Base-by-base conservation (phyloP, 2,329 filamentous ascomycete species). In the Pseudogymnoascus sp. region DNA sequence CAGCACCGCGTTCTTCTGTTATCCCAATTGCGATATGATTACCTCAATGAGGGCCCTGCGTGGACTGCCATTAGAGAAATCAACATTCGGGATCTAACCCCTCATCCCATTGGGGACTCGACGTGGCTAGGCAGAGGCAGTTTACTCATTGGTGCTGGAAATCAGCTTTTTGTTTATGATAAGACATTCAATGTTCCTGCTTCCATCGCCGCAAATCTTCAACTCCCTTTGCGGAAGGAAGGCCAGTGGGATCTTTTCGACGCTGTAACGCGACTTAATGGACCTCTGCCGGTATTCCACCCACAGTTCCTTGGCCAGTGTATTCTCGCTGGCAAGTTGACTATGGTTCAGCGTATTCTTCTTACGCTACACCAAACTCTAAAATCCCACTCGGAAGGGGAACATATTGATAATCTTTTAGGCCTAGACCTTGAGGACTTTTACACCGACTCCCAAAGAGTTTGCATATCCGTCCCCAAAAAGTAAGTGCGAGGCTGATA, bases 101-200 rank as follows among this genome's bases (percentile, higher is more conserved):
- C 92, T 29, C 90, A 96, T 72, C 89, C 91, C 0, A 96, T 97
- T 59, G 92, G 92, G 1, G 92, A 97, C 71, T 95, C 92, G 0
- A 90, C 90, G 13, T 99, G 94, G 94, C 78, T 97, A 10, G 85
- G 86, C 29, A 87, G 89, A 68, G 93, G 92, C 0, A 86, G 92
- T 68, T 80, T 99, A 10, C 87, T 96, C 5, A 86, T 97, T 61
- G 92, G 92, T 0, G 86, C 92, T 6, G 94, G 94, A 0, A 96
- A 96, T 70, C 92, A 97, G 71, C 79, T 99, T 10, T 92, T 96
- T 71, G 80, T 96, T 5, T 87, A 92, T 70, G 89, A 90, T 67
- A 85, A 92, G 63, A 79, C 84, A n/a, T 84, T 96, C 24, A 82
- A 87, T 61, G 64, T 67, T 6, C 62, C 71, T 13, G 63, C 65